Evolutionary conservation across 306 rosid genomes (phyloP).

Genomic region (Alnus glutinosa): DNA sequence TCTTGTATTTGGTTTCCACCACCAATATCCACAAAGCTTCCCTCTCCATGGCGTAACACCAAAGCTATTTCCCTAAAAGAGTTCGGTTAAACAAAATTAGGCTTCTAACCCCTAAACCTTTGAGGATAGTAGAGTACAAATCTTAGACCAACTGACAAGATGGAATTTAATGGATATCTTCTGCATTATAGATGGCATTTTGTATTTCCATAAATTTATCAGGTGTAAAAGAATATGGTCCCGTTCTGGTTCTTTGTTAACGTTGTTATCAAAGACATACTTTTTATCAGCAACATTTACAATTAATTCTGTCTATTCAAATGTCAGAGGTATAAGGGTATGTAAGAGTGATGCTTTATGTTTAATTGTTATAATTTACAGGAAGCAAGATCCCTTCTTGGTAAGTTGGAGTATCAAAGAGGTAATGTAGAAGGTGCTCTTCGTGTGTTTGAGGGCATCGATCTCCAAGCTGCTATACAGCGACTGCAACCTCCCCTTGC

Average conservation of each 20-base stretch:
- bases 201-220: background rate
- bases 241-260: no score
- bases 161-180: background rate
- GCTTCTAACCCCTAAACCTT: no score
- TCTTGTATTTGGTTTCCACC: no score
- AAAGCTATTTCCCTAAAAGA: no score
- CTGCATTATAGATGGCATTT: no score
- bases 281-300: background rate
- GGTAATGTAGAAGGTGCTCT: constrained; percentile 96
- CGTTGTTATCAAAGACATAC: background rate
- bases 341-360: constrained; percentile 16
- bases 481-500: constrained; percentile 70
- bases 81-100: no score
- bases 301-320: background rate
- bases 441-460: constrained; percentile 89
- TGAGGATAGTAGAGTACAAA: no score
- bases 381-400: constrained; percentile 99
- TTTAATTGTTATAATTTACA: constrained; percentile 35
- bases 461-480: constrained; percentile 91
- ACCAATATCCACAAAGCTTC: no score
- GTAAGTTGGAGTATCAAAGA: constrained; percentile 97
- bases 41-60: no score
- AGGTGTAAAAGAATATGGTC: background rate
- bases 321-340: background rate
- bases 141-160: no score